Percentiles rank a stretch among this genome's conserved stretches.
phyloP scores from a whole-genome alignment of 139 green algal genomes.

The Chlamydomonas eustigma region DNA sequence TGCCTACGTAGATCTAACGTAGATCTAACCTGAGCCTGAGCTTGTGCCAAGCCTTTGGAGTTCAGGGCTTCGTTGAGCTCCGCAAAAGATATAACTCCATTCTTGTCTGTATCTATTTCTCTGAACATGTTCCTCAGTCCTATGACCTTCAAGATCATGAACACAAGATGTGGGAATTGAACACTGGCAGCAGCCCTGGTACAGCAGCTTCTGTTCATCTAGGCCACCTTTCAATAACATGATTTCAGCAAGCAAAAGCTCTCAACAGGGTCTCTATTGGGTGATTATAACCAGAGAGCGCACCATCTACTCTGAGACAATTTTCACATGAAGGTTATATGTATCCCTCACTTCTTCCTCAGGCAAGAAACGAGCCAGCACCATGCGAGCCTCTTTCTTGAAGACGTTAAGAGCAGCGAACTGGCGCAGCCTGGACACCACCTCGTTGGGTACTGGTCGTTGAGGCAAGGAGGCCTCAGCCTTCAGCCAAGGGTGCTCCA shows the following conservation, averaged over 20 bases:
- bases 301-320: too few relatives aligned
- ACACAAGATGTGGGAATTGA: too few relatives aligned
- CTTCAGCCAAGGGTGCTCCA: conserved; percentile 19
- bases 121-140: conserved; percentile 31
- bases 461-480: conserved; percentile 56
- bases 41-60: conserved; percentile 8
- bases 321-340: too few relatives aligned
- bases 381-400: conserved; percentile 24
- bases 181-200: too few relatives aligned
- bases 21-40: not conserved
- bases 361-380: conserved; percentile 26
- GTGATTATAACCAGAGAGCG: too few relatives aligned
- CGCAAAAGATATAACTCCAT: conserved; percentile 28
- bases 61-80: conserved; percentile 29
- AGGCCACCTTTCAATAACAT: conserved; percentile 32
- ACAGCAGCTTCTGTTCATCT: too few relatives aligned
- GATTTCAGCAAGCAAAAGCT: too few relatives aligned
- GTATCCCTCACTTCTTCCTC: conserved; percentile 32
- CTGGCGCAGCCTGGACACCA: conserved; percentile 22
- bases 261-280: too few relatives aligned
- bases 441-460: conserved; percentile 23
- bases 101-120: conserved; percentile 30
- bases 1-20: too few relatives aligned
- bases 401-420: conserved; percentile 29
- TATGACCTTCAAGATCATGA: conserved; percentile 13